Percentiles rank a stretch among this genome's conserved stretches.
phyloP scores from a whole-genome alignment of 2,329 filamentous ascomycete genomes.

The Pseudogymnoascus sp. region DNA sequence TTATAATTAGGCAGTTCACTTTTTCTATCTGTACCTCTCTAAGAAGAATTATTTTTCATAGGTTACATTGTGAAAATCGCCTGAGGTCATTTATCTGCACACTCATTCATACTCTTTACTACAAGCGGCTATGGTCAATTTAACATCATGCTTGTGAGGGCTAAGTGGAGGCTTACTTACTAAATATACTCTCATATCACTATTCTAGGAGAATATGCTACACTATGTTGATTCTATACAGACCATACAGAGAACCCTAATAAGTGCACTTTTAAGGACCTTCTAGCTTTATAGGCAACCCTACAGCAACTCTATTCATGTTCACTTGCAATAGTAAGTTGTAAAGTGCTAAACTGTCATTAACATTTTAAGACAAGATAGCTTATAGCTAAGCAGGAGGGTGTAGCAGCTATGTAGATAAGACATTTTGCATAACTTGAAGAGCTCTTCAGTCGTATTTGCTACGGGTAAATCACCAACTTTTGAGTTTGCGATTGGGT shows the following conservation, averaged over 20 bases:
- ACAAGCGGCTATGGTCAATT: neutral
- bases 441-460: no score
- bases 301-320: neutral
- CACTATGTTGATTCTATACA: neutral
- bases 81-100: neutral
- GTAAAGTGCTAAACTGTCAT: neutral
- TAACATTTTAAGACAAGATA: neutral
- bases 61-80: neutral
- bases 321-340: neutral
- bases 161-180: neutral
- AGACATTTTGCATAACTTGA: no score
- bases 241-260: neutral
- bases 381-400: neutral
- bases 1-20: neutral
- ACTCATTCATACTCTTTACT: neutral
- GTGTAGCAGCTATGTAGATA: neutral
- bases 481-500: no score
- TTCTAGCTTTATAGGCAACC: neutral
- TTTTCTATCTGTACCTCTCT: neutral
- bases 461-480: no score
- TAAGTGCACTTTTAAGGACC: neutral
- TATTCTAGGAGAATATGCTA: neutral
- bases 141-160: neutral
- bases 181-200: neutral
- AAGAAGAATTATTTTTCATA: neutral